A percentile compares a stretch with the other conserved stretches of the same genome.
phyloP scores from a whole-genome alignment of 2,329 filamentous ascomycete species.

The Ciborinia camelliae region DNA sequence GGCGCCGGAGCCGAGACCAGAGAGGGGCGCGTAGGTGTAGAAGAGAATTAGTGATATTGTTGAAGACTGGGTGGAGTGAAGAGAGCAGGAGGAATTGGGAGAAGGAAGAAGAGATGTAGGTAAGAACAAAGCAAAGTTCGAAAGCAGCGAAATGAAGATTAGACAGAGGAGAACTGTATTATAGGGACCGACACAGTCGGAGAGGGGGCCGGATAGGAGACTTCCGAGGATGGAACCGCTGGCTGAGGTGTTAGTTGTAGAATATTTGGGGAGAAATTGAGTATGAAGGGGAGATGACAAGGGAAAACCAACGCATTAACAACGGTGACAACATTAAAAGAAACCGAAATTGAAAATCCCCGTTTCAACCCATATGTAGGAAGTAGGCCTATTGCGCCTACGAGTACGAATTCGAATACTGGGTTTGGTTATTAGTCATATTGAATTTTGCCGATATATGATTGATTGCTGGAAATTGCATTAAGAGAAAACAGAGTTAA shows the following conservation, averaged over 20 bases:
- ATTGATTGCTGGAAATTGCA: no score
- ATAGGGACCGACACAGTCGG: conserved; percentile 22
- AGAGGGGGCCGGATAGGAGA: conserved; percentile 29
- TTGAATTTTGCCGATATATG: neutral
- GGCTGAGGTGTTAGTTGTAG: conserved; percentile 27
- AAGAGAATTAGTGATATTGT: conserved; percentile 26
- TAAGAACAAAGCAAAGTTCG: neutral
- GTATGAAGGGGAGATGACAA: conserved; percentile 28
- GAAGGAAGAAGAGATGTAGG: neutral
- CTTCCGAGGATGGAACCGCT: conserved; percentile 9
- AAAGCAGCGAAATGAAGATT: conserved; percentile 23
- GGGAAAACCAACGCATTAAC: conserved; percentile 59
- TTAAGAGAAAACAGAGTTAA: no score
- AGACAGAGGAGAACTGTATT: conserved; percentile 31
- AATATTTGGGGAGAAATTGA: conserved; percentile 15
- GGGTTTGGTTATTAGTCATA: neutral
- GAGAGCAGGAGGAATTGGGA: neutral
- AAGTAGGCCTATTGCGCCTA: conserved; percentile 78
- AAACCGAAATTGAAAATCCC: conserved; percentile 62
- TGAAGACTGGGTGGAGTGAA: neutral
- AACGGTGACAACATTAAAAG: conserved; percentile 77
- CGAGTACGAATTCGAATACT: conserved; percentile 68
- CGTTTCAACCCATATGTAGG: conserved; percentile 69
- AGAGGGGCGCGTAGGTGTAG: conserved; percentile 34
- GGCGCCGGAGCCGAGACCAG: conserved; percentile 35